Evolutionary conservation across 495 filamentous ascomycete genomes (phyloP).

Genomic region (Penicillium herquei): DNA sequence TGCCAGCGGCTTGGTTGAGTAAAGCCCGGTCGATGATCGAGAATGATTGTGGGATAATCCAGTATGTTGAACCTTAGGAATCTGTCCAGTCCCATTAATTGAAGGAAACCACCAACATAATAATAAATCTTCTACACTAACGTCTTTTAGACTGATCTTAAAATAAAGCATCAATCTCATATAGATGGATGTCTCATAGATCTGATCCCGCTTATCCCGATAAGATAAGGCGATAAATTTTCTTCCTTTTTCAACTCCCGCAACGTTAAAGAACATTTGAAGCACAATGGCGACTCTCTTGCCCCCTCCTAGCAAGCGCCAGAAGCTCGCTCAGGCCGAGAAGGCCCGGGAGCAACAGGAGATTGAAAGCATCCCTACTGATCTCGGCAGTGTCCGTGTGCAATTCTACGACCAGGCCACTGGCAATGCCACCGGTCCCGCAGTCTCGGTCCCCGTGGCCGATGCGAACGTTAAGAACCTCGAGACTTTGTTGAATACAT

Average conservation of each 20-base stretch:
- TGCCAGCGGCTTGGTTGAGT: too few species aligned
- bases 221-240: constrained; percentile 10
- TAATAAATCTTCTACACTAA: too few species aligned
- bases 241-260: constrained; percentile 4
- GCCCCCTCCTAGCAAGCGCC: constrained; percentile 89
- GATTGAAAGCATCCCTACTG: constrained; percentile 64
- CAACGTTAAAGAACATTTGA: not conserved
- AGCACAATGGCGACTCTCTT: constrained; percentile 76
- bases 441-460: constrained; percentile 77
- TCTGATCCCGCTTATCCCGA: not conserved
- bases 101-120: too few species aligned
- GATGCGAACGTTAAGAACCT: constrained; percentile 89
- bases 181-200: too few species aligned
- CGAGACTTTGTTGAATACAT: constrained; percentile 83
- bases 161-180: too few species aligned
- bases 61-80: too few species aligned
- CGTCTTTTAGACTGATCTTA: too few species aligned
- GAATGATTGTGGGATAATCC: too few species aligned
- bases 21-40: too few species aligned
- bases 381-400: constrained; percentile 76
- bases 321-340: constrained; percentile 72
- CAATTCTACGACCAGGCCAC: constrained; percentile 86
- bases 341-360: constrained; percentile 74
- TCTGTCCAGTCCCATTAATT: too few species aligned
- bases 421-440: constrained; percentile 61